These are phyloP conservation scores for Phoma sp. DNA, from an alignment of 2,329 filamentous ascomycete genomes.

Conservation along the genomic window DNA sequence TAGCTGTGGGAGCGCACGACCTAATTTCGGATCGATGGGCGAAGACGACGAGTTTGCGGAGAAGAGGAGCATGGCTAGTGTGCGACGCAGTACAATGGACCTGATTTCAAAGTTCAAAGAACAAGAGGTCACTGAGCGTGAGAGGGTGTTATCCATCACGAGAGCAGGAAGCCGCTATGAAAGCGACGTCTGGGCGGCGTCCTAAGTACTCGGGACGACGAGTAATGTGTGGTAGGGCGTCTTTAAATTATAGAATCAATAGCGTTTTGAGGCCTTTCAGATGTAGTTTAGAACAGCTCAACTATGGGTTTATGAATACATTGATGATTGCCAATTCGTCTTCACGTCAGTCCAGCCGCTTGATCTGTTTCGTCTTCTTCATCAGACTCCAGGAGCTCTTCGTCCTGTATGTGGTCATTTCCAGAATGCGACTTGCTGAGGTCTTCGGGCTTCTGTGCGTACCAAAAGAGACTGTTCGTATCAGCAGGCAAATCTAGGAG, in stretches of 20 bases:
- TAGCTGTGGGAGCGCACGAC: conserved; percentile 24
- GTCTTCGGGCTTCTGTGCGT: conserved; percentile 30
- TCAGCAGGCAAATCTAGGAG: conserved; percentile 1
- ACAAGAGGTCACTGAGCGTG: conserved; percentile 45
- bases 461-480: conserved; percentile 31
- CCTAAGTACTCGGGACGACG: not conserved
- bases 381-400: conserved; percentile 32
- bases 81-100: conserved; percentile 51
- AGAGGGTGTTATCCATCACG: conserved; percentile 34
- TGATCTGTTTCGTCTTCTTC: conserved; percentile 16
- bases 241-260: not conserved
- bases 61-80: conserved; percentile 40
- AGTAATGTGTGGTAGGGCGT: not conserved
- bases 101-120: conserved; percentile 47
- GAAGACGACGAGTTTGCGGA: conserved; percentile 25
- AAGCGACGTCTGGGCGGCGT: not conserved
- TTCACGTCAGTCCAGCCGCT: not conserved
- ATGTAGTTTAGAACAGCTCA: not conserved
- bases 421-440: not conserved
- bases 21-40: conserved; percentile 20
- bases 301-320: not conserved
- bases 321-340: not conserved
- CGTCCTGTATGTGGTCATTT: conserved; percentile 27
- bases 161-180: conserved; percentile 19
- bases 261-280: too few species aligned